Evolutionary conservation across 768 basidiomycete genomes (phyloP).

Genomic region (Agaricus blazei): DNA sequence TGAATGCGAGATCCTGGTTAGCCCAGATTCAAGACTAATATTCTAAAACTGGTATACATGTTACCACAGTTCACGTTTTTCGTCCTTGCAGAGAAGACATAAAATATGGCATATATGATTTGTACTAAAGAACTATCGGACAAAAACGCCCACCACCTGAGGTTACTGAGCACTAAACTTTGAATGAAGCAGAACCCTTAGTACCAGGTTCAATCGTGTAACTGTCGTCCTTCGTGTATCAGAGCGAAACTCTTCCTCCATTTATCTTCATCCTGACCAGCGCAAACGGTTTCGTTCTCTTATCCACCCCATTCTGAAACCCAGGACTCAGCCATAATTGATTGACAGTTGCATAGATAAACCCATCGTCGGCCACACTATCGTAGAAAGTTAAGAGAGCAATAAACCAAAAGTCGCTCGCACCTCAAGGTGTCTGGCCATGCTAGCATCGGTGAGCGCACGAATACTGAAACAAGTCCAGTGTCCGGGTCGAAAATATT

Average conservation of each 20-base stretch:
- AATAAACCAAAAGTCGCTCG: not conserved
- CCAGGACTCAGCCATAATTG: conserved; percentile 12
- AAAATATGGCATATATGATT: too few relatives aligned
- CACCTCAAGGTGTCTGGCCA: conserved; percentile 15
- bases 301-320: conserved; percentile 13
- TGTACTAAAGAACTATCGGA: too few relatives aligned
- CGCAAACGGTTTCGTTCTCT: conserved; percentile 11
- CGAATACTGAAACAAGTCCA: conserved; percentile 11
- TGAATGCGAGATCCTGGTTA: too few relatives aligned
- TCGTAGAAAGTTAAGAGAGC: not conserved
- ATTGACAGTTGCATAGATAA: conserved; percentile 13
- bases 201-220: too few relatives aligned
- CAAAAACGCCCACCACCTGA: too few relatives aligned
- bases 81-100: too few relatives aligned
- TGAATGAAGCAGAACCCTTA: too few relatives aligned
- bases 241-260: conserved; percentile 6
- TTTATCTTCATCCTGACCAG: conserved; percentile 12
- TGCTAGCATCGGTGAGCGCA: conserved; percentile 13
- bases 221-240: not conserved
- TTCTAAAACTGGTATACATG: too few relatives aligned
- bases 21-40: too few relatives aligned
- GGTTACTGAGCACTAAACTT: too few relatives aligned
- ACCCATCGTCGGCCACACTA: conserved; percentile 13
- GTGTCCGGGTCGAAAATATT: conserved; percentile 13
- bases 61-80: too few relatives aligned